These are phyloP conservation scores for Thermothelomyces thermophilus DNA, from an alignment of 2,329 filamentous ascomycete genomes.

Conservation along the genomic window DNA sequence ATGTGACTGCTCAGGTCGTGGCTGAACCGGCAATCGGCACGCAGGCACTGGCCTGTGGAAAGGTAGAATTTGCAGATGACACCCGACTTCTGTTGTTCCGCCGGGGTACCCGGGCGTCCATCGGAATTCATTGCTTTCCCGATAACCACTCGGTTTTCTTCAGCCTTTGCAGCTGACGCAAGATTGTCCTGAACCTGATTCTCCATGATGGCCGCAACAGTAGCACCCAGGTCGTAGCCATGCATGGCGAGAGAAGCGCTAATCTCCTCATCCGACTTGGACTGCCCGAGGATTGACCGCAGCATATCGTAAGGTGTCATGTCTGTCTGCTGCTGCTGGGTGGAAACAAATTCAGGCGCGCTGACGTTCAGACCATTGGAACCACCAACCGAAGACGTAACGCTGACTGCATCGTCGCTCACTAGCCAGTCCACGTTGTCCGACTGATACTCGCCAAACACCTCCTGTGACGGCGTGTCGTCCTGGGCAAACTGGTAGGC, in stretches of 20 bases:
- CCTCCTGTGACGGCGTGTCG: constrained; percentile 70
- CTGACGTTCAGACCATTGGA: constrained; percentile 69
- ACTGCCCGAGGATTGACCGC: constrained; percentile 84
- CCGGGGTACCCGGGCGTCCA: constrained; percentile 68
- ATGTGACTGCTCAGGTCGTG: constrained; percentile 93
- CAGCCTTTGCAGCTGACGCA: constrained; percentile 34
- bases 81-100: constrained; percentile 69
- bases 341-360: constrained; percentile 68
- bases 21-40: constrained; percentile 93
- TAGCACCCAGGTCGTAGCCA: constrained; percentile 88
- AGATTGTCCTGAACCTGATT: constrained; percentile 62
- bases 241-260: constrained; percentile 83
- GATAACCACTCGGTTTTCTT: constrained; percentile 48
- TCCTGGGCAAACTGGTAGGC: constrained; percentile 91
- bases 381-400: constrained; percentile 65
- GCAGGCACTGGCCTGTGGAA: constrained; percentile 88
- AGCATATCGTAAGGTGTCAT: constrained; percentile 99
- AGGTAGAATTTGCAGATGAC: constrained; percentile 97
- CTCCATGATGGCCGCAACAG: constrained; percentile 84
- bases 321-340: constrained; percentile 68
- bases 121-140: constrained; percentile 83
- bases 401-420: constrained; percentile 75
- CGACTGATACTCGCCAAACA: constrained; percentile 83
- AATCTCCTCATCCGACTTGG: constrained; percentile 87
- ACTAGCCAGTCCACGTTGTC: constrained; percentile 98